These are phyloP conservation scores for Tarenaya hassleriana DNA, from an alignment of 345 rosid genomes.

Conservation along the genomic window DNA sequence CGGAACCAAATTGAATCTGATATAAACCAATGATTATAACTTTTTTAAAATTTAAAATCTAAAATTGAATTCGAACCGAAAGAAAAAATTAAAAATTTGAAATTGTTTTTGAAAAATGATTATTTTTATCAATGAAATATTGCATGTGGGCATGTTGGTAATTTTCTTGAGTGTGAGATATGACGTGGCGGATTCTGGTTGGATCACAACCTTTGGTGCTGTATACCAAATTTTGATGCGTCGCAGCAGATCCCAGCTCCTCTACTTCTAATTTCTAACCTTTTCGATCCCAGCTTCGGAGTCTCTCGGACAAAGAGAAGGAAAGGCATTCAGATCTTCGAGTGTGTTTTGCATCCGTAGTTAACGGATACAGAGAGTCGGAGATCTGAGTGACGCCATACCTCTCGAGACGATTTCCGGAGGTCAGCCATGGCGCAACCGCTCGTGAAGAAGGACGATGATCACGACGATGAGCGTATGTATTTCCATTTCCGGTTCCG, in stretches of 20 bases:
- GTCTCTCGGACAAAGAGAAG: not conserved
- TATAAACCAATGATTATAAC: no score
- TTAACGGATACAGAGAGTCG: not conserved
- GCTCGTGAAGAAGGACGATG: conserved; percentile 90
- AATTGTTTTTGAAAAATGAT: no score
- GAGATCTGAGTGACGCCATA: not conserved
- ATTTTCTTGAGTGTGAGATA: not conserved
- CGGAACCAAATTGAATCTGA: no score
- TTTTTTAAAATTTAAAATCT: no score
- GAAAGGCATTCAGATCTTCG: not conserved
- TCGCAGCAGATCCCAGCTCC: not conserved
- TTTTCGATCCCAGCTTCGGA: conserved; percentile 9
- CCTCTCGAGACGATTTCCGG: no score
- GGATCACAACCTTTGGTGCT: not conserved
- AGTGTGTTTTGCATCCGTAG: not conserved
- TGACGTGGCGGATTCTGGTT: conserved; percentile 13
- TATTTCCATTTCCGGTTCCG: not conserved
- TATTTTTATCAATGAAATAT: no score
- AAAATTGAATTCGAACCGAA: no score
- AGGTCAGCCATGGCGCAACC: conserved; percentile 36
- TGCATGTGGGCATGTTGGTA: no score
- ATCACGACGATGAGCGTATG: conserved; percentile 95
- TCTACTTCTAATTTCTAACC: not conserved
- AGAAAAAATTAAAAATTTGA: no score
- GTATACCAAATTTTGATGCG: not conserved